Base-by-base conservation (phyloP, 306 rosid genomes). In the Malus sylvestris region DNA sequence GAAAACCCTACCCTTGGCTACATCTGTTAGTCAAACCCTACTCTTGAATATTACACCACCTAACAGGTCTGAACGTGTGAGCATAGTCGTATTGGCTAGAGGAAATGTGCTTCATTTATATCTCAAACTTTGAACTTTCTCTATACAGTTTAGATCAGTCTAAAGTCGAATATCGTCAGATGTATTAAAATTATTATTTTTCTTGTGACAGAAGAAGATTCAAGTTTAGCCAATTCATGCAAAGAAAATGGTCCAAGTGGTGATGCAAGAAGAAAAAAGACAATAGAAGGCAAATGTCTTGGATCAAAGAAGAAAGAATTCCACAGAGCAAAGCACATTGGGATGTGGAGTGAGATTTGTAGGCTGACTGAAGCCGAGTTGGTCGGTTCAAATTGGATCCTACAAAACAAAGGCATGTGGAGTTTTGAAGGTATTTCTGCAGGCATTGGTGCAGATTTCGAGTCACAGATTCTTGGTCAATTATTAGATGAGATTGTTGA, bases 401-500 rank as follows among this genome's bases (percentile, higher is more conserved):
- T 78, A 14, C 32, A 57, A 32, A 75, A 32, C 45, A 68, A 60
- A 53, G 68, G 52, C 27, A 71, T 51, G 68, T 76, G 78, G 72
- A 80, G 83, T 49, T 55, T 79, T 15, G 76, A 81, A 52, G 87
- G 85, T 16, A 51, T 5, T 59, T 46, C 80, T 74, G 85, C 81
- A 68, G 69, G 82, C 27, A 35, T 92, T 60, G 73, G 79, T 72
- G 96, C 75, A 49, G 91, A 89, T 72, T 74, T 91, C 68, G 97
- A 86, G 81, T 79, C 81, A 1, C 72, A 68, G 44, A 82, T 92
- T 70, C 79, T 91, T 69, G 78, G 79, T 71, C 78, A 86, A n/a
- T 78, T 95, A 76, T 51, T 95, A 64, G 79, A 83, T 35, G 99
- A 95, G 71, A 13, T 92, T 44, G 86, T 88, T 22, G 85, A 86